Conservation (phyloP, 2,329 filamentous ascomycete genomes). For the Akanthomyces lecanii region DNA sequence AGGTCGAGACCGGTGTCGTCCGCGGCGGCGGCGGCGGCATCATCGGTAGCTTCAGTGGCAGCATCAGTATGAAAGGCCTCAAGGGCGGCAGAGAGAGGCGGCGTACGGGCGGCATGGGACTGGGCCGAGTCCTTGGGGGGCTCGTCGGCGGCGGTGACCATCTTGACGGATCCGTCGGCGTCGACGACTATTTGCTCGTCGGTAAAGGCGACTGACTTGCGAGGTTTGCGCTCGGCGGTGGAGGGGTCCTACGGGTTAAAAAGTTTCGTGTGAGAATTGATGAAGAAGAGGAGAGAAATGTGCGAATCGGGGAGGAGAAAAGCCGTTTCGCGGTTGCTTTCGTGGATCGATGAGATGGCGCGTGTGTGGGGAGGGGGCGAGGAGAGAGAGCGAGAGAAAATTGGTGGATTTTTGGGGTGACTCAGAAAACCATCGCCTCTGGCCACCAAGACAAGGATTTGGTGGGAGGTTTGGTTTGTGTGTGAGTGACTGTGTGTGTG, state of each 20-base stretch:
- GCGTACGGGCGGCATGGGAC: conserved; percentile 70
- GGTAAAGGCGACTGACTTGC: conserved; percentile 93
- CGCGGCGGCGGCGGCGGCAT: conserved; percentile 35
- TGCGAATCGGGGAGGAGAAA: background rate
- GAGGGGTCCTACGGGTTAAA: conserved; percentile 17
- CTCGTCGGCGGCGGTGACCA: conserved; percentile 68
- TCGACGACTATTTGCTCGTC: conserved; percentile 85
- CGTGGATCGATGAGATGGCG: conserved; percentile 4
- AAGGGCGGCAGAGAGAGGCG: conserved; percentile 52
- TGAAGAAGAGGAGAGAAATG: conserved; percentile 10
- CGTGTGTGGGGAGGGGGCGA: conserved; percentile 1
- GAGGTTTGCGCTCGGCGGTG: conserved; percentile 60
- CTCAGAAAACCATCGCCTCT: conserved; percentile 8
- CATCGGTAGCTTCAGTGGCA: conserved; percentile 36
- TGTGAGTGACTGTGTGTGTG: background rate
- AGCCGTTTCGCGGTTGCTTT: background rate
- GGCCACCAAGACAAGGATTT: background rate
- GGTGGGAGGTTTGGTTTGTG: background rate
- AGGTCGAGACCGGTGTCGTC: conserved; percentile 53
- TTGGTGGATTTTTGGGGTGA: conserved; percentile 15
- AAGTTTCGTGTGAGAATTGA: conserved; percentile 6
- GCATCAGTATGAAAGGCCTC: conserved; percentile 49
- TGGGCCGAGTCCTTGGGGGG: conserved; percentile 71
- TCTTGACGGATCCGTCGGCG: conserved; percentile 79
- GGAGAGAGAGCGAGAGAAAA: background rate